phyloP scores from a whole-genome alignment of 805 yeast species.

The Kluyveromyces wickerhamii region DNA sequence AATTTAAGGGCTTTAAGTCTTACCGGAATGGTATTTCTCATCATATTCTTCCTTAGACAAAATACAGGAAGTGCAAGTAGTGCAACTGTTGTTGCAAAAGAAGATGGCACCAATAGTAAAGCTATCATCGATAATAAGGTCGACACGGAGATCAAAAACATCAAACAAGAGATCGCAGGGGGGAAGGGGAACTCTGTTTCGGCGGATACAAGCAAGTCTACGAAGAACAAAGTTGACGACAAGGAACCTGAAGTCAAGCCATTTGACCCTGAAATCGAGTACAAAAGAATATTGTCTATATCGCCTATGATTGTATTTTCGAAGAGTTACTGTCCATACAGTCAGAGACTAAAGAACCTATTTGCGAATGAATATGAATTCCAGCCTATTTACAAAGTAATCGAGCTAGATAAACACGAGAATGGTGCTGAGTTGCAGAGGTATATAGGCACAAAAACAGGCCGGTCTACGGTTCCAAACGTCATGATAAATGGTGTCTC shows the following conservation, averaged over 20 bases:
- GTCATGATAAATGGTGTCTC: slow-evolving; percentile 65
- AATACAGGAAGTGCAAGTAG: slow-evolving; percentile 13
- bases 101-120: neutral
- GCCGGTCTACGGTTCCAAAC: slow-evolving; percentile 87
- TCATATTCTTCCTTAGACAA: slow-evolving; percentile 23
- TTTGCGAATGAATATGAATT: slow-evolving; percentile 52
- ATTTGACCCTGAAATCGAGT: slow-evolving; percentile 47
- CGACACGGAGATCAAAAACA: slow-evolving; percentile 15
- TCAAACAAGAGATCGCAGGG: slow-evolving; percentile 15
- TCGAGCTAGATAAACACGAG: slow-evolving; percentile 76
- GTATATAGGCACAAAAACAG: slow-evolving; percentile 59
- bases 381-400: slow-evolving; percentile 61
- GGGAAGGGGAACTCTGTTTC: slow-evolving; percentile 5
- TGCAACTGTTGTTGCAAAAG: slow-evolving; percentile 4
- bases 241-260: slow-evolving; percentile 7
- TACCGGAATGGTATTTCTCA: slow-evolving; percentile 18
- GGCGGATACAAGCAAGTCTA: slow-evolving; percentile 1
- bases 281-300: slow-evolving; percentile 45
- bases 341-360: slow-evolving; percentile 60
- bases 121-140: slow-evolving; percentile 9
- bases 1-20: slow-evolving; percentile 22
- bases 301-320: slow-evolving; percentile 61
- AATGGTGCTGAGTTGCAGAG: slow-evolving; percentile 71
- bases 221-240: slow-evolving; percentile 7
- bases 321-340: slow-evolving; percentile 62